A percentile compares a stretch with the other conserved stretches of the same genome.
Conservation (phyloP, 495 filamentous ascomycete genomes). For the Penicillium dipodomyicola region DNA sequence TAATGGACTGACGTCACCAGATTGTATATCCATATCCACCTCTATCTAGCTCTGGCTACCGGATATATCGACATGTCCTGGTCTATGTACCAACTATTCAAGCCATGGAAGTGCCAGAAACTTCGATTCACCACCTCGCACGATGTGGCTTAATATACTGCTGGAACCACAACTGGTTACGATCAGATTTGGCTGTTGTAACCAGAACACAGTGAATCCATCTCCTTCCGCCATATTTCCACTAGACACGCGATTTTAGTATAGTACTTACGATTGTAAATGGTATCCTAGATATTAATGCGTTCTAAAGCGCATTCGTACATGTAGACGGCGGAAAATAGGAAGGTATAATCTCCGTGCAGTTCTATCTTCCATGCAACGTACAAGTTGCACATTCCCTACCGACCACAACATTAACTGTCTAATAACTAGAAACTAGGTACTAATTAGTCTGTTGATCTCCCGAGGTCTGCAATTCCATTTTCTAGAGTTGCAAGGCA, state of each 20-base stretch:
- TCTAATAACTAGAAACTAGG: neutral
- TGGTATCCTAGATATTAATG: too few species aligned
- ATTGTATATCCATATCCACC: too few species aligned
- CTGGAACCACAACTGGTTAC: neutral
- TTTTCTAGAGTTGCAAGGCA: slow-evolving; percentile 2
- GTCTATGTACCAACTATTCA: too few species aligned
- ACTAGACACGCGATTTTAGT: neutral
- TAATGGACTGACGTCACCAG: neutral
- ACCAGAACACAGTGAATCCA: neutral
- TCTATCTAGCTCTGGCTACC: too few species aligned
- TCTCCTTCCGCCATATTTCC: neutral
- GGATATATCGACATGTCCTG: too few species aligned
- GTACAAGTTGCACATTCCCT: neutral
- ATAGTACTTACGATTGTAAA: too few species aligned
- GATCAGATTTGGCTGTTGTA: neutral
- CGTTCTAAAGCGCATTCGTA: too few species aligned
- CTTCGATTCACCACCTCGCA: too few species aligned
- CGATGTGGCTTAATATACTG: neutral
- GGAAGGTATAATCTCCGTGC: neutral
- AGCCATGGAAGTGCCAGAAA: too few species aligned
- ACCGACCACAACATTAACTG: too few species aligned
- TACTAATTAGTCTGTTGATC: neutral
- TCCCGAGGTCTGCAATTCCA: neutral
- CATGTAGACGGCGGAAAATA: neutral
- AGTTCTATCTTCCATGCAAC: neutral